Evolutionary conservation across 2,329 filamentous ascomycete species (phyloP).

Genomic region (Trichoderma simmonsii): DNA sequence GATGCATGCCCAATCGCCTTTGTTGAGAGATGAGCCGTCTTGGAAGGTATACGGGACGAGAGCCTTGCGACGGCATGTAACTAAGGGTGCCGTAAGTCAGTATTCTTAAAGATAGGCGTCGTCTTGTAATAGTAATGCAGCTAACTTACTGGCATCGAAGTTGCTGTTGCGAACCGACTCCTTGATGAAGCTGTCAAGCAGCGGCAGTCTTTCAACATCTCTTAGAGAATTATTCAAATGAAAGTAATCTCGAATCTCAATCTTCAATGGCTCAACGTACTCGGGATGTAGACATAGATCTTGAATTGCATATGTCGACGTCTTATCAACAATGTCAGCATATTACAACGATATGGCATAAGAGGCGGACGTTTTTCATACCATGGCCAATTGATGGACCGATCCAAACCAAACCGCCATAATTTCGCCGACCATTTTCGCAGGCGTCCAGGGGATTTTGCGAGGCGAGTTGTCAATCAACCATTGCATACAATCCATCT

Average conservation of each 20-base stretch:
- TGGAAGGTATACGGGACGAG: neutral
- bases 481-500: neutral
- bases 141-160: constrained; percentile 5
- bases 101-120: neutral
- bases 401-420: constrained; percentile 21
- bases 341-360: too few relatives aligned
- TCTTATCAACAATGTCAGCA: neutral
- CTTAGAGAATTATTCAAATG: neutral
- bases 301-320: constrained; percentile 1
- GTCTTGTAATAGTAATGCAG: neutral
- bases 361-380: neutral
- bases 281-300: neutral
- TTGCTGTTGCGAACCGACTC: constrained; percentile 10
- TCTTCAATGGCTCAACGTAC: neutral
- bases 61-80: constrained; percentile 8
- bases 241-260: neutral
- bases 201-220: constrained; percentile 3
- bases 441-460: constrained; percentile 14
- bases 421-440: constrained; percentile 12
- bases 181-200: constrained; percentile 21
- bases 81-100: neutral
- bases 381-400: neutral
- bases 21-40: constrained; percentile 8
- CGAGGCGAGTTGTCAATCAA: neutral
- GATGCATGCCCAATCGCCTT: constrained; percentile 1